Percentiles rank a stretch among this genome's conserved stretches.
Evolutionary conservation across 2,329 filamentous ascomycete species (phyloP).

Genomic region (Aureobasidium sp.): DNA sequence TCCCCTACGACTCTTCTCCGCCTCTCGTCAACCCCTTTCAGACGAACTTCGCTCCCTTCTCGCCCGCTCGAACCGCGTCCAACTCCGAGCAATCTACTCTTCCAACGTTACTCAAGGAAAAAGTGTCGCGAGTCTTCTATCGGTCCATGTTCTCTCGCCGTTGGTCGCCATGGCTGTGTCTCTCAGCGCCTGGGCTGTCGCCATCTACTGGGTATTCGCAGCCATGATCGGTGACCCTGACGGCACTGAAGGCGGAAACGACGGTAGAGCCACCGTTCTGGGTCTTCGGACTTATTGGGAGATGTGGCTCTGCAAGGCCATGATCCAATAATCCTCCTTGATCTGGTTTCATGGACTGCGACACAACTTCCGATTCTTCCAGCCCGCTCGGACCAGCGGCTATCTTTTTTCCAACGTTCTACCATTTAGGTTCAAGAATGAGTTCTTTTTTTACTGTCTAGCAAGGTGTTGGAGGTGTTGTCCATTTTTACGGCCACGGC

Average conservation of each 20-base stretch:
- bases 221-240: constrained; percentile 57
- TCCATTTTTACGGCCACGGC: not conserved
- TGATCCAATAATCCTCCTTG: not conserved
- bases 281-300: constrained; percentile 56
- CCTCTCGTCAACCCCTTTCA: constrained; percentile 38
- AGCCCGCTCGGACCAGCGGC: not conserved
- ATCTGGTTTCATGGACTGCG: not conserved
- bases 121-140: constrained; percentile 39
- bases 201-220: constrained; percentile 56
- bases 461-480: constrained; percentile 15
- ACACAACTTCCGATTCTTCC: not conserved
- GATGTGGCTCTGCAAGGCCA: constrained; percentile 39
- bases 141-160: constrained; percentile 50
- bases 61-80: constrained; percentile 46
- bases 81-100: constrained; percentile 44
- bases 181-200: constrained; percentile 52
- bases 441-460: not conserved
- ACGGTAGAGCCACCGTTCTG: constrained; percentile 54
- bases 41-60: constrained; percentile 47
- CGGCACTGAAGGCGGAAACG: constrained; percentile 50
- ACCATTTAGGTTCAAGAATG: not conserved
- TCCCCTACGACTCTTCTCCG: constrained; percentile 47
- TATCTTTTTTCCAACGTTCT: not conserved
- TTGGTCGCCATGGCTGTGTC: constrained; percentile 51
- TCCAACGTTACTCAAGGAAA: constrained; percentile 33